Percentiles rank a stretch among this genome's conserved stretches.
phyloP scores from a whole-genome alignment of 257 asterid genomes.

The Coffea eugenioides region DNA sequence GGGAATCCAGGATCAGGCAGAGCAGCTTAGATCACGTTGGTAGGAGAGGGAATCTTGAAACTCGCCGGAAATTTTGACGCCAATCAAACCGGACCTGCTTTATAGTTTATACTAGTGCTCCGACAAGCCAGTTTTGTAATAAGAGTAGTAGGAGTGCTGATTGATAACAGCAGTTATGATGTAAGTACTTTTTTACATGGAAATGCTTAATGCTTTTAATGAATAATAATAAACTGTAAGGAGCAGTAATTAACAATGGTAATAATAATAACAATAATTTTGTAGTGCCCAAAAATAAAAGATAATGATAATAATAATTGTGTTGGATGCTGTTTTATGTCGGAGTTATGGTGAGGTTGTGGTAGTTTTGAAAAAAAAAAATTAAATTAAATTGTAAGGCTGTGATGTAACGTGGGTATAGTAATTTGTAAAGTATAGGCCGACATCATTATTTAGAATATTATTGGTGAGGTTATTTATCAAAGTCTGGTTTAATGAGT shows the following conservation, averaged over 20 bases:
- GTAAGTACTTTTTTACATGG: neutral
- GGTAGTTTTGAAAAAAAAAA: neutral
- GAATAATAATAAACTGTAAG: neutral
- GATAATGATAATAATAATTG: neutral
- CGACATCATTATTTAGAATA: constrained; percentile 41
- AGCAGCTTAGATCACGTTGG: constrained; percentile 48
- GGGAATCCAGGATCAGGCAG: constrained; percentile 27
- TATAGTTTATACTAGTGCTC: constrained; percentile 8
- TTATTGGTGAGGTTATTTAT: constrained; percentile 25
- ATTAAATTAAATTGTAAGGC: neutral
- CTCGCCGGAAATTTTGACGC: constrained; percentile 66
- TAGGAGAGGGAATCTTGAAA: constrained; percentile 43
- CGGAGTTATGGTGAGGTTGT: constrained; percentile 21
- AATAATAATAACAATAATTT: neutral
- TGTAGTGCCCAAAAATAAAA: no score
- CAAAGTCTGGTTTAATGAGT: constrained; percentile 25
- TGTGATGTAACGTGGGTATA: constrained; percentile 16
- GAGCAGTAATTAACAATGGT: neutral
- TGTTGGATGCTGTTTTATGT: constrained; percentile 22
- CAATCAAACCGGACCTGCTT: constrained; percentile 36
- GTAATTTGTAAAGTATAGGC: constrained; percentile 26
- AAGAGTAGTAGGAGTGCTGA: neutral
- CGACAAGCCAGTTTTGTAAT: neutral
- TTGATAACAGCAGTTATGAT: no score
- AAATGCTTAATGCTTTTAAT: neutral